Evolutionary conservation across 352 stramenopile genomes (phyloP).

Genomic region (Phytophthora macrochlamydospora): DNA sequence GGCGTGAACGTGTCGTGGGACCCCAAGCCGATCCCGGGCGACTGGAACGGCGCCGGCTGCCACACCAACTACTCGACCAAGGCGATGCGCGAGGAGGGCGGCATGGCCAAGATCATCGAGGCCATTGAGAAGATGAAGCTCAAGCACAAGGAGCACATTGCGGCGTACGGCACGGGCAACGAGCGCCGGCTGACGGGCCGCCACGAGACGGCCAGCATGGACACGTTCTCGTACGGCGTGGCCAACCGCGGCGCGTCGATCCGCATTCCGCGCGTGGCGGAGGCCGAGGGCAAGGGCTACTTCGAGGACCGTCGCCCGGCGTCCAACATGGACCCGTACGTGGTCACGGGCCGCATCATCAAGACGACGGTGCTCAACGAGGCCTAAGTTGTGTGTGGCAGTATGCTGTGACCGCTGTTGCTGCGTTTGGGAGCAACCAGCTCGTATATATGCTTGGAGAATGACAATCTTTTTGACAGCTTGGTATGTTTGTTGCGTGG

Average conservation of each 20-base stretch:
- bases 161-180: constrained; percentile 96
- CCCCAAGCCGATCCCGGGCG: constrained; percentile 97
- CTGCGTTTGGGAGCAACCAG: not conserved
- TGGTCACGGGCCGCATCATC: constrained; percentile 97
- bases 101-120: constrained; percentile 94
- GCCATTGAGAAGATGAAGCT: constrained; percentile 98
- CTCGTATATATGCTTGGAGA: constrained; percentile 37
- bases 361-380: constrained; percentile 93
- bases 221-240: constrained; percentile 97
- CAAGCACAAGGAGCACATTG: constrained; percentile 98
- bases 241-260: constrained; percentile 96
- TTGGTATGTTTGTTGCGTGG: not conserved
- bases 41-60: constrained; percentile 98
- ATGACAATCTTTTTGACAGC: constrained; percentile 19
- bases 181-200: constrained; percentile 96
- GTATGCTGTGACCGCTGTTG: not conserved
- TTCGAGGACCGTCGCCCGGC: constrained; percentile 96
- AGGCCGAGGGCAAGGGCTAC: constrained; percentile 93
- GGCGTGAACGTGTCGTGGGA: constrained; percentile 97
- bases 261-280: constrained; percentile 92
- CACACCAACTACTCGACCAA: constrained; percentile 98
- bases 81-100: constrained; percentile 94
- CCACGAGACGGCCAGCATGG: constrained; percentile 96
- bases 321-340: constrained; percentile 99
- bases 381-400: constrained; percentile 37